These are phyloP conservation scores for Aspergillus ochraceoroseus DNA, from an alignment of 2,329 filamentous ascomycete genomes.

Conservation along the genomic window DNA sequence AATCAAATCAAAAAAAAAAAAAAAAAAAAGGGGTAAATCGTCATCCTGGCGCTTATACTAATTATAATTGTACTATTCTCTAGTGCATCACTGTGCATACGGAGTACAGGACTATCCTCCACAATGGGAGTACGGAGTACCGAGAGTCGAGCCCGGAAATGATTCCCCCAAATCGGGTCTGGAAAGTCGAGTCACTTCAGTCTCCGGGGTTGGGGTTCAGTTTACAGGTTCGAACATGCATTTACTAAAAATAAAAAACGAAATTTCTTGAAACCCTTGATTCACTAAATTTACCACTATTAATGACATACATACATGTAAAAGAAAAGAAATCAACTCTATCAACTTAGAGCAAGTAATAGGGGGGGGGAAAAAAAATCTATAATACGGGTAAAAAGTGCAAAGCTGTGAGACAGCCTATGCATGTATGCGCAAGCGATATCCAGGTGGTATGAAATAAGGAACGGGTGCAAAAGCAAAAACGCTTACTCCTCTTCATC, in stretches of 20 bases:
- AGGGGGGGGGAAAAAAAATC: slow-evolving; percentile 34
- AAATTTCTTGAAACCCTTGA: slow-evolving; percentile 31
- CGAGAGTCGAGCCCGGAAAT: slow-evolving; percentile 7
- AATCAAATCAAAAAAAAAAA: slow-evolving; percentile 7
- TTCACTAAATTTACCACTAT: slow-evolving; percentile 39
- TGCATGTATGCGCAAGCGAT: slow-evolving; percentile 33
- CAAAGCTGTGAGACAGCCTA: slow-evolving; percentile 25
- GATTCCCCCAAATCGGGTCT: slow-evolving; percentile 2
- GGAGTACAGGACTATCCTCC: slow-evolving; percentile 5
- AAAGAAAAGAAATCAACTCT: slow-evolving; percentile 36
- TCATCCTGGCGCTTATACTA: slow-evolving; percentile 2
- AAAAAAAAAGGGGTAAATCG: slow-evolving; percentile 8
- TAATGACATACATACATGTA: slow-evolving; percentile 43
- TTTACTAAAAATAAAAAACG: not conserved
- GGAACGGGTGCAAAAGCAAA: slow-evolving; percentile 21
- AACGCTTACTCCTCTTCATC: slow-evolving; percentile 45
- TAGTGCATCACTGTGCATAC: slow-evolving; percentile 3
- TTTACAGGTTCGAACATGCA: too few species aligned
- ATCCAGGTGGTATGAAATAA: slow-evolving; percentile 31
- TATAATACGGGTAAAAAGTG: slow-evolving; percentile 35
- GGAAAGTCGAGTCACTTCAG: not conserved
- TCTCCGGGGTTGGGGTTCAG: too few species aligned
- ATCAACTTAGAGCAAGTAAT: slow-evolving; percentile 30
- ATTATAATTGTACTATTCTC: slow-evolving; percentile 5
- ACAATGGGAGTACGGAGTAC: not conserved